Evolutionary conservation across 73 alveolate genomes (phyloP), one percentile per base, ranked within the genome.

Genomic region (Paramecium pentaurelia): DNA sequence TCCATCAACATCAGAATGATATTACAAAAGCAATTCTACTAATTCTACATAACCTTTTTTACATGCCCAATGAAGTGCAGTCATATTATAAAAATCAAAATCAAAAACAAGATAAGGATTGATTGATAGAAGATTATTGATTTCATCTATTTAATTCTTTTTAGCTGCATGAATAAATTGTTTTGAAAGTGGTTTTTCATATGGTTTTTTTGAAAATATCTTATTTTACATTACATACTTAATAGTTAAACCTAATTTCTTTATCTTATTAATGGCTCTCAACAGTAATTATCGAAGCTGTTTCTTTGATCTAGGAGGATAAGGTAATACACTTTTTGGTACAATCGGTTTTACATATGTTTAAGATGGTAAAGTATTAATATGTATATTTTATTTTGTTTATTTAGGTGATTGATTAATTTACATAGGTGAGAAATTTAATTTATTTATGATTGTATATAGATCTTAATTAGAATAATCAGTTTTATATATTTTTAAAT

Each of bases 61-160:
- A 42, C 91, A 80, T 4, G 91, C 91, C 91, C 91, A 80, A 18
- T 80, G 91, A 6, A 80, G 28, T 3, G 91, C 91, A 45, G 91
- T 44, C 91, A 80, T 80, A 18, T 80, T 80, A 36, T 80, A 80
- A 42, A 42, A 80, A 47, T 80, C 91, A 20, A 80, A 80, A 80
- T 80, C 91, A 80, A 80, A 80, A 18, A 80, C 91, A 25, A 80
- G 58, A 45, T 80, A 80, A 49, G 91, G 91, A 47, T 47, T 44
- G 9, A 20, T 25, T 44, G 28, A 25, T 25, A 80, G 47, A 10
- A 80, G 28, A 18, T 45, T 45, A 8, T 7, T 9, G n/a, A 80
- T 14, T 27, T 44, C 75, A 25, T 80, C 91, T 22, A 80, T 37
- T 34, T 75, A 6, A 40, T 75, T 75, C 40, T 37, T 75, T 75